phyloP scores from a whole-genome alignment of 306 rosid species.

The Cyamopsis tetragonoloba region DNA sequence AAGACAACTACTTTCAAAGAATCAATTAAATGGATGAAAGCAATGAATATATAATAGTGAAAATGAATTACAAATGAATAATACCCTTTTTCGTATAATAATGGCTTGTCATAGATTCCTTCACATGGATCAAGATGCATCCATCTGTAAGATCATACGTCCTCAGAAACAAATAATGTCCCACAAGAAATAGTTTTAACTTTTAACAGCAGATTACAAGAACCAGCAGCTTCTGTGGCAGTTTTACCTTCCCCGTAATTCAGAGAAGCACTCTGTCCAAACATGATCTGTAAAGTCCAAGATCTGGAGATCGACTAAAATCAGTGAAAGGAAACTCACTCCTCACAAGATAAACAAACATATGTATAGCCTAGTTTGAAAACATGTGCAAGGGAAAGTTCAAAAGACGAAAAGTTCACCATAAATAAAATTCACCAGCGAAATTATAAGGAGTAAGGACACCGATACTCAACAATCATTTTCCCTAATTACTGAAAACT shows the following conservation, averaged over 20 bases:
- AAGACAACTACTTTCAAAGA: constrained; percentile 12
- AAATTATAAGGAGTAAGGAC: constrained; percentile 7
- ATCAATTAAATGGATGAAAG: constrained; percentile 22
- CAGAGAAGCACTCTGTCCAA: constrained; percentile 97
- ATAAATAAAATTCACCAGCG: not conserved
- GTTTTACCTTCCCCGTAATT: constrained; percentile 62
- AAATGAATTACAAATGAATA: constrained; percentile 13
- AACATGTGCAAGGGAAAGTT: constrained; percentile 2
- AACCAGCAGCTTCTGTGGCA: constrained; percentile 7
- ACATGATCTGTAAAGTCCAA: constrained; percentile 80
- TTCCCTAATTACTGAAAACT: constrained; percentile 1
- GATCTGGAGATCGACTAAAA: constrained; percentile 50
- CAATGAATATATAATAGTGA: not conserved
- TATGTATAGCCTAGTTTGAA: not conserved
- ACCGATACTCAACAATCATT: not conserved
- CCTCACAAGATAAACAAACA: constrained; percentile 15
- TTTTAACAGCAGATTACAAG: constrained; percentile 4
- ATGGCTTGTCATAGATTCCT: constrained; percentile 75
- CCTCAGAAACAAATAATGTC: constrained; percentile 23
- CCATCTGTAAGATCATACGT: constrained; percentile 63
- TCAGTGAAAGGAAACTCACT: constrained; percentile 20
- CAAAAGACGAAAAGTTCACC: constrained; percentile 2
- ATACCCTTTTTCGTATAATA: constrained; percentile 94
- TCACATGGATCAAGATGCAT: constrained; percentile 98
- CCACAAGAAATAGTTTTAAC: not conserved